phyloP scores from a whole-genome alignment of 495 filamentous ascomycete species.

The Talaromyces stipitatus region DNA sequence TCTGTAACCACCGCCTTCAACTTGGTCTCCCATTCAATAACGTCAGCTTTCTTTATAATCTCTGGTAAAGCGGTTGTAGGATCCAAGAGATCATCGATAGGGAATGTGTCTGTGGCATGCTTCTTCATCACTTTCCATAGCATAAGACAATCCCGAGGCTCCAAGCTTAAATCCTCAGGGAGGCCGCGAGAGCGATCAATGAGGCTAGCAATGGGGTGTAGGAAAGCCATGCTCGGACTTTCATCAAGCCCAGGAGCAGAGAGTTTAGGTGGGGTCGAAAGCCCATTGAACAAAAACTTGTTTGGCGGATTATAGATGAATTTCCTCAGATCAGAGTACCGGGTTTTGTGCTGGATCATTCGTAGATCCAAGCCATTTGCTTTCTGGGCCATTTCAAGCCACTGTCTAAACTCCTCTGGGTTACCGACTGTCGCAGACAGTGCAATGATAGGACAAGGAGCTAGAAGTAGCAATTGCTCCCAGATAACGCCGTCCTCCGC shows the following conservation, averaged over 20 bases:
- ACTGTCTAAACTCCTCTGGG: constrained; percentile 60
- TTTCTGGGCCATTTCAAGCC: constrained; percentile 56
- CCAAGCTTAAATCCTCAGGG: constrained; percentile 57
- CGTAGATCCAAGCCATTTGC: constrained; percentile 47
- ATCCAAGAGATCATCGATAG: constrained; percentile 40
- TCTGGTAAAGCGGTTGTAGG: constrained; percentile 29
- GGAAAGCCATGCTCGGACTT: constrained; percentile 41
- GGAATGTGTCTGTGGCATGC: constrained; percentile 40
- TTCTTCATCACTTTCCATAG: constrained; percentile 56
- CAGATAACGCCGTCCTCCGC: constrained; percentile 71
- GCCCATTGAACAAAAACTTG: constrained; percentile 47
- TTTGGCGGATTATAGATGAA: constrained; percentile 50
- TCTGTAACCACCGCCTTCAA: constrained; percentile 50
- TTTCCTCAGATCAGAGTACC: constrained; percentile 71
- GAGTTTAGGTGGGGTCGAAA: constrained; percentile 32
- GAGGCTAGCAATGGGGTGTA: constrained; percentile 64
- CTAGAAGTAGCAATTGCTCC: constrained; percentile 69
- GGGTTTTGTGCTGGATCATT: constrained; percentile 56
- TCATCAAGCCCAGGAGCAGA: constrained; percentile 44
- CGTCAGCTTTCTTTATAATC: constrained; percentile 51
- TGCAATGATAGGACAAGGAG: constrained; percentile 73
- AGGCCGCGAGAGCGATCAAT: constrained; percentile 50
- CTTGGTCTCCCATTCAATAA: constrained; percentile 54
- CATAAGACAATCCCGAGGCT: constrained; percentile 60
- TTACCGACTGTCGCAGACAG: constrained; percentile 77